Evolutionary conservation across 2,329 filamentous ascomycete species (phyloP), one percentile per base, ranked within the genome.

Genomic region (Mariannaea sp.): DNA sequence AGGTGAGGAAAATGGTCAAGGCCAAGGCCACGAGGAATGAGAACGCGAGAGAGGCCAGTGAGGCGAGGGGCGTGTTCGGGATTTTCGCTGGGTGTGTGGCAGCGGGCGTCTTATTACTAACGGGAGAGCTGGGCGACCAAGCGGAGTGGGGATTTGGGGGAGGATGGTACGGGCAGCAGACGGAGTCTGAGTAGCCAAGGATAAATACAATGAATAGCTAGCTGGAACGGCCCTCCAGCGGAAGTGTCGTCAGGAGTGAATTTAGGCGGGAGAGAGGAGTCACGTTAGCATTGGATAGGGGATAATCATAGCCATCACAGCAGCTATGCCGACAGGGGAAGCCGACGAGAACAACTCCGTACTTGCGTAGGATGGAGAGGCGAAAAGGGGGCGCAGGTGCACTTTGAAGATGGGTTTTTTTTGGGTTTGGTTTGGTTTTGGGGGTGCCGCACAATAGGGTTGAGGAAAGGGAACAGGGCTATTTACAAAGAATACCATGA

Each of bases 41-140:
- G 50, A 53, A 44, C 36, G 43, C 26, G 33, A 39, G 36, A 38
- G 36, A 36, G 36, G 27, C 33, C 29, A 32, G 44, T 32, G 26
- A 20, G 50, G 19, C 26, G 38, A 40, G 50, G 49, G 48, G 48
- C 26, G 50, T 53, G 50, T 48, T 40, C 17, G 29, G 29, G 46
- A 16, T 26, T 24, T n/a, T 39, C 13, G 27, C n/a, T 49, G 46
- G 46, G 46, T 27, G 46, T 42, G 46, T 49, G 46, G 36, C 41
- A 49, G 38, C 45, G 38, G 46, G 46, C 46, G 46, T 42, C 38
- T 38, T 40, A n/a, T 32, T 32, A 14, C 29, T 47, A 53, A 44
- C 50, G 50, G 50, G 50, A 48, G 50, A 42, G 43, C 50, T 24
- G 27, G n/a, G 42, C 29, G 49, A 46, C 16, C 38, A 30, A 43